Base-by-base conservation (phyloP, 2,329 filamentous ascomycete genomes). In the Calcarisporium arbuscula region DNA sequence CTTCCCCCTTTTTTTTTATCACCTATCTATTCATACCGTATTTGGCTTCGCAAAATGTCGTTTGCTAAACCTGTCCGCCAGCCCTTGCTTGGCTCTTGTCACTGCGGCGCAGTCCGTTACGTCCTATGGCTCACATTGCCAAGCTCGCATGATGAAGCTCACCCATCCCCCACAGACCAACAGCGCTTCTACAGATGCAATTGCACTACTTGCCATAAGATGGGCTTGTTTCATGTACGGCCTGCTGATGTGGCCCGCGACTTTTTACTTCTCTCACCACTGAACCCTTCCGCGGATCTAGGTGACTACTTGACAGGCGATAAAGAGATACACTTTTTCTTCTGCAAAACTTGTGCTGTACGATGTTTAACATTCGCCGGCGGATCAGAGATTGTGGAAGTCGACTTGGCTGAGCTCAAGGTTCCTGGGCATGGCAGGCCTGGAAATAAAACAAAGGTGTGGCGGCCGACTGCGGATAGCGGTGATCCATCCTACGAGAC, bases 61-160 rank as follows among this genome's bases (percentile, higher is more conserved):
- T n/a, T n/a, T n/a, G n/a, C n/a, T n/a, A n/a, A n/a, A n/a, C n/a
- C n/a, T n/a, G n/a, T n/a, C n/a, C n/a, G n/a, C n/a, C n/a, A n/a
- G n/a, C n/a, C n/a, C n/a, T n/a, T n/a, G n/a, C n/a, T n/a, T 4
- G 67, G 67, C 23, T 70, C 64, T 12, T 71, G 67, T 46, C 67
- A 69, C 44, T 71, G 67, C 47, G 64, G 65, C 30, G 36, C 48
- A 16, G 59, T 58, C 12, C 52, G 56, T 36, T 72, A 70, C 45
- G 51, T 67, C 29, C 44, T 61, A 37, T 62, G 57, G 31, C 52
- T 71, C 30, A 61, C 55, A 5, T 53, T 71, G 5, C 67, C n/a
- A n/a, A n/a, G n/a, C n/a, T n/a, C n/a, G n/a, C n/a, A n/a, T n/a
- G n/a, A n/a, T n/a, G n/a, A n/a, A n/a, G n/a, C 67, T 12, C n/a